Evolutionary conservation across 2,329 filamentous ascomycete species (phyloP).

Genomic region (Xylaria sp.): DNA sequence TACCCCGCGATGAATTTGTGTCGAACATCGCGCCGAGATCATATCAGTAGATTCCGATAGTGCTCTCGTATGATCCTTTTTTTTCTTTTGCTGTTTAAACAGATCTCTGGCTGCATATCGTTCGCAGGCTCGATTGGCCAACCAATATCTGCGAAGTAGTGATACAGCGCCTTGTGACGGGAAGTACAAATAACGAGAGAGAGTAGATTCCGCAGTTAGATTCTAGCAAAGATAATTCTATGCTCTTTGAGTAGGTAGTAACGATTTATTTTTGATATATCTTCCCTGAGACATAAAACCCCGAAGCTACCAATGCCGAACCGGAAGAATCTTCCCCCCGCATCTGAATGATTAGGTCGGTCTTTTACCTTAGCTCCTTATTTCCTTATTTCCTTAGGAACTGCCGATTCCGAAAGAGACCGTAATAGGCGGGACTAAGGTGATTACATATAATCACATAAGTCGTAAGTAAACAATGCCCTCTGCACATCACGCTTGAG

Average conservation of each 20-base stretch:
- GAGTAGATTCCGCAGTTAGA: neutral
- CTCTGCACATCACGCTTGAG: neutral
- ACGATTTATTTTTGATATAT: neutral
- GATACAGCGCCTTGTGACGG: neutral
- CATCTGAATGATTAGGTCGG: neutral
- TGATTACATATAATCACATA: conserved; percentile 48
- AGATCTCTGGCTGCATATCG: neutral
- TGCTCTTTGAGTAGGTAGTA: neutral
- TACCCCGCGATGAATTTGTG: conserved; percentile 6
- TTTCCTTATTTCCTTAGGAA: conserved; percentile 26
- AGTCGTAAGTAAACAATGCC: conserved; percentile 27
- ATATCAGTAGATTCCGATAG: neutral
- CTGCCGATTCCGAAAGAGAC: conserved; percentile 40
- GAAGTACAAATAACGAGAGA: neutral
- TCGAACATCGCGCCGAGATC: neutral
- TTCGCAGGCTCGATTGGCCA: neutral
- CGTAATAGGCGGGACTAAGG: conserved; percentile 9
- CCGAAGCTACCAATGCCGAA: conserved; percentile 2
- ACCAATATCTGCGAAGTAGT: neutral
- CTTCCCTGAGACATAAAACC: neutral
- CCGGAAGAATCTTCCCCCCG: conserved; percentile 43
- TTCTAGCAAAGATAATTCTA: no score
- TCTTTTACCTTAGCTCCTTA: conserved; percentile 5
- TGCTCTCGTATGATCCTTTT: neutral
- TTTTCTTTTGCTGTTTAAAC: neutral